Conservation (phyloP, 352 stramenopile species). For the Globisporangium spiculum region DNA sequence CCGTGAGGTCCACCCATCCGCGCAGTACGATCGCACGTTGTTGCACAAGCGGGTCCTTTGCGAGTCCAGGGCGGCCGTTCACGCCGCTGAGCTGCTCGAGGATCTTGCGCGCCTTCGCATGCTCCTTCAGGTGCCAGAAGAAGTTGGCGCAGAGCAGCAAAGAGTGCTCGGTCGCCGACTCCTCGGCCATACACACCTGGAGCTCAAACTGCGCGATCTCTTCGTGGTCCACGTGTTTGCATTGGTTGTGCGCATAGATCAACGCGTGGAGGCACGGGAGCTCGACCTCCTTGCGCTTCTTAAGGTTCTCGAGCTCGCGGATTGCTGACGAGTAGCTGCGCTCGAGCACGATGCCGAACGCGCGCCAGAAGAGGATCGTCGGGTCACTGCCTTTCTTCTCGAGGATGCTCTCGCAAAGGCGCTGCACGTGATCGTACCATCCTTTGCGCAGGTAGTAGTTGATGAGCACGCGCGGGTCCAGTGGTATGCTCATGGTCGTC, state of each 20-base stretch:
- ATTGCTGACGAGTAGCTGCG: constrained; percentile 79
- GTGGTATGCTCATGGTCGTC: constrained; percentile 12
- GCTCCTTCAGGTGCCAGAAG: constrained; percentile 76
- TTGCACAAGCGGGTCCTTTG: constrained; percentile 27
- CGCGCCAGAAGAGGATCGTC: constrained; percentile 83
- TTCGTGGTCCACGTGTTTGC: constrained; percentile 77
- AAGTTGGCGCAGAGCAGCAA: constrained; percentile 69
- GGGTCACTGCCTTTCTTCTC: constrained; percentile 81
- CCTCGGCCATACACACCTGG: constrained; percentile 77
- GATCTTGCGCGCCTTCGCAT: constrained; percentile 63
- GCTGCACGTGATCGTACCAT: constrained; percentile 85
- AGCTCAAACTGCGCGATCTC: constrained; percentile 77
- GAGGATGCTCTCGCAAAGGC: constrained; percentile 74
- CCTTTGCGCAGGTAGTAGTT: constrained; percentile 89
- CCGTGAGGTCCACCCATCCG: constrained; percentile 73
- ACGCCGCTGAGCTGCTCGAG: constrained; percentile 52
- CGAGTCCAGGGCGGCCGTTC: constrained; percentile 18
- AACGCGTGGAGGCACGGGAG: constrained; percentile 76
- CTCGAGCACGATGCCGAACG: constrained; percentile 78
- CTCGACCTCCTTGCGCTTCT: constrained; percentile 76
- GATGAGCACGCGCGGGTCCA: constrained; percentile 72
- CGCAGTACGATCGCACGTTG: constrained; percentile 60
- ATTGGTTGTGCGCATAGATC: constrained; percentile 72
- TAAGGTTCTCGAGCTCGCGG: constrained; percentile 81
- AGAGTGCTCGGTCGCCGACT: constrained; percentile 50